These are phyloP conservation scores for Neurospora cerealis DNA, from an alignment of 495 filamentous ascomycete genomes.

Conservation along the genomic window DNA sequence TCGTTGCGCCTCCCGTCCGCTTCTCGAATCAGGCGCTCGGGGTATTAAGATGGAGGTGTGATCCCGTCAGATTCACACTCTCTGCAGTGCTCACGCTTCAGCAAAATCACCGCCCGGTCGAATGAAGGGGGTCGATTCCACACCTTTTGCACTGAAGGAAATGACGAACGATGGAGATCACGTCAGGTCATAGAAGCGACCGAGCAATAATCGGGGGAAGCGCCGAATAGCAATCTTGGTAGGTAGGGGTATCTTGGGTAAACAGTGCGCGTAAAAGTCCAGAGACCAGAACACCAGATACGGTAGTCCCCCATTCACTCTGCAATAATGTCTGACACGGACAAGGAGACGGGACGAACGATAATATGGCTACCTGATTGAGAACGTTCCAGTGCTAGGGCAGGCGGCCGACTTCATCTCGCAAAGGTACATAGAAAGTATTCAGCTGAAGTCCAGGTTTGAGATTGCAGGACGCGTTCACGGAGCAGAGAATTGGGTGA, in stretches of 20 bases:
- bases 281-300: background rate
- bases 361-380: background rate
- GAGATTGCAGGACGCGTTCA: conserved; percentile 13
- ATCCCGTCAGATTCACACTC: background rate
- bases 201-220: background rate
- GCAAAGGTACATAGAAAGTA: conserved; percentile 8
- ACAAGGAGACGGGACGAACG: background rate
- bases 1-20: conserved; percentile 16
- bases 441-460: conserved; percentile 12
- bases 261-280: background rate
- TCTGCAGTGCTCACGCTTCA: background rate
- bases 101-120: background rate
- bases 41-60: background rate
- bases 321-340: background rate
- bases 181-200: background rate
- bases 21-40: conserved; percentile 6
- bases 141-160: background rate
- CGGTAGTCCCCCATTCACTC: background rate
- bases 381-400: background rate
- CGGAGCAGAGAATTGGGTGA: conserved; percentile 6
- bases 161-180: background rate
- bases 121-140: background rate
- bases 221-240: background rate
- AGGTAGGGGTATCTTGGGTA: background rate
- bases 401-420: conserved; percentile 1